Conservation (phyloP, 192 early-diverging fungal species). For the Coemansia sp. region DNA sequence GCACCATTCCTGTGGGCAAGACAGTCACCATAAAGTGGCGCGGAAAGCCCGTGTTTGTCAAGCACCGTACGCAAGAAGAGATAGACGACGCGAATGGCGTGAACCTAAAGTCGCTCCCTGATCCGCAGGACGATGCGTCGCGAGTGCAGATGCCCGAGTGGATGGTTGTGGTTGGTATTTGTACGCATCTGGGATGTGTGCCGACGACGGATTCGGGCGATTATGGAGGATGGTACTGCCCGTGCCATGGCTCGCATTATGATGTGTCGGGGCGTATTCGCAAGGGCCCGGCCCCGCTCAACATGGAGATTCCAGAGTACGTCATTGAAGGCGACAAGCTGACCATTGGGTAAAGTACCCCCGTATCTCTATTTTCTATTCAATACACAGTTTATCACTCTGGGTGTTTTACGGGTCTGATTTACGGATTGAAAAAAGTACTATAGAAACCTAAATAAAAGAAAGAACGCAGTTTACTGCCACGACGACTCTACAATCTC, state of each 20-base stretch:
- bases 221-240: constrained; percentile 99
- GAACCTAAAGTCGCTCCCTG: constrained; percentile 76
- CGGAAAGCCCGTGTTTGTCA: constrained; percentile 97
- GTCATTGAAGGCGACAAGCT: constrained; percentile 75
- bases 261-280: constrained; percentile 98
- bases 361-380: too few relatives aligned
- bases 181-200: constrained; percentile 92
- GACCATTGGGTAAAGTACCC: constrained; percentile 31
- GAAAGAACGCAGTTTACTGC: constrained; percentile 27
- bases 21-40: constrained; percentile 98
- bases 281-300: constrained; percentile 97
- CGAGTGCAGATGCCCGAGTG: constrained; percentile 90
- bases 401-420: too few relatives aligned
- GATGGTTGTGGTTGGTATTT: constrained; percentile 93
- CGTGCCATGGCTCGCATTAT: constrained; percentile 99
- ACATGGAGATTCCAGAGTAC: constrained; percentile 92
- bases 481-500: constrained; percentile 91
- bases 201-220: constrained; percentile 98
- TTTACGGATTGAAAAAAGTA: not conserved
- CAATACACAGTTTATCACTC: not conserved
- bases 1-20: constrained; percentile 92
- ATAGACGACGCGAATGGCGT: constrained; percentile 89
- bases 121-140: constrained; percentile 90
- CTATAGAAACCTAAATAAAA: not conserved
- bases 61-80: constrained; percentile 93